Percentiles rank a stretch among this genome's conserved stretches.
These are phyloP conservation scores for Macadamia integrifolia DNA, from an alignment of 164 flowering plant species.

Conservation along the genomic window DNA sequence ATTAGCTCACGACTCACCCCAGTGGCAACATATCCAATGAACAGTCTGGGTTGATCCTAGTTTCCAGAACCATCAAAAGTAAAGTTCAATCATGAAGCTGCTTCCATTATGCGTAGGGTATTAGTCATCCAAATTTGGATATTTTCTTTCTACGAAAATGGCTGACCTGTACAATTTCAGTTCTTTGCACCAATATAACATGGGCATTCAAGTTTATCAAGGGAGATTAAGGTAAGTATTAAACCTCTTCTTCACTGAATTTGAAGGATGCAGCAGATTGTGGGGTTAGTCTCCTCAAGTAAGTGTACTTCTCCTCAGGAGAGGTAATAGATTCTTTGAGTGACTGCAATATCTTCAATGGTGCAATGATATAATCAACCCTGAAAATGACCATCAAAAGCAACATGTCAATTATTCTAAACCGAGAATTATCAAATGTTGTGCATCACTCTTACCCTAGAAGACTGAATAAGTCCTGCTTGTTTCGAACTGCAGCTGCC, in stretches of 20 bases:
- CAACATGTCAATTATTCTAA: background rate
- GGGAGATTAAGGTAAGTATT: constrained; percentile 7
- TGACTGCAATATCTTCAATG: constrained; percentile 85
- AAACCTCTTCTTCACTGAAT: constrained; percentile 79
- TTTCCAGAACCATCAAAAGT: background rate
- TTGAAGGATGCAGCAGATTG: constrained; percentile 51
- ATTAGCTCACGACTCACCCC: background rate
- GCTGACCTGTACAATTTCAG: background rate
- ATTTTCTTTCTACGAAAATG: too few relatives aligned
- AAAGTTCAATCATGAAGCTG: background rate
- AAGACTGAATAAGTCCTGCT: constrained; percentile 90
- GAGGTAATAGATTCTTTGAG: constrained; percentile 71
- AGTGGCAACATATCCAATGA: background rate
- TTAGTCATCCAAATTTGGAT: too few relatives aligned
- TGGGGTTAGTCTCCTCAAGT: constrained; percentile 70
- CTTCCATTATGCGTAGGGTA: background rate
- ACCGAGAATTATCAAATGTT: background rate
- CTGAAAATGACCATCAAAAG: constrained; percentile 29
- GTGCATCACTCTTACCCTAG: constrained; percentile 51
- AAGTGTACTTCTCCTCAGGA: constrained; percentile 85
- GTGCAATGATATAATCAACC: constrained; percentile 91
- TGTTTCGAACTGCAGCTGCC: constrained; percentile 98
- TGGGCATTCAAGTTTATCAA: background rate
- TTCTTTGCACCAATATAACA: background rate
- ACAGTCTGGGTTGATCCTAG: background rate